Evolutionary conservation across 805 yeast genomes (phyloP).

Genomic region (Clavispora phyllophila): DNA sequence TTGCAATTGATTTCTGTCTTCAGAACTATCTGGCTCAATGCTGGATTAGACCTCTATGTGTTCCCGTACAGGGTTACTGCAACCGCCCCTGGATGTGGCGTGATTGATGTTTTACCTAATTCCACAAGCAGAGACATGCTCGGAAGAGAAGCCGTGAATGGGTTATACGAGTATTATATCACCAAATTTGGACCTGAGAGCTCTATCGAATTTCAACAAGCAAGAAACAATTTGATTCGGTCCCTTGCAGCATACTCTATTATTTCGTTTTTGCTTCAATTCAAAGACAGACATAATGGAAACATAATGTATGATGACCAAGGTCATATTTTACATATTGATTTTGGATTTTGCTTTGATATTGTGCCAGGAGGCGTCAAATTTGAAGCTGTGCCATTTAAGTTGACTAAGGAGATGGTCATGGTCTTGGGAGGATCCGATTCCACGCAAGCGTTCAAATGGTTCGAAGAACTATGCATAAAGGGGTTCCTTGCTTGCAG

Average conservation of each 20-base stretch:
- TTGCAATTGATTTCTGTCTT: slow-evolving; percentile 87
- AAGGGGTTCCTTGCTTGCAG: slow-evolving; percentile 87
- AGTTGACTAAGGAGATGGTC: slow-evolving; percentile 93
- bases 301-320: slow-evolving; percentile 93
- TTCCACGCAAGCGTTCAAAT: slow-evolving; percentile 77
- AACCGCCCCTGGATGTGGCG: slow-evolving; percentile 99
- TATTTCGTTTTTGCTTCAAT: slow-evolving; percentile 83
- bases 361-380: slow-evolving; percentile 98
- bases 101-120: slow-evolving; percentile 94
- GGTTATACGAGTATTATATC: slow-evolving; percentile 84
- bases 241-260: slow-evolving; percentile 93
- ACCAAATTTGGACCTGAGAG: slow-evolving; percentile 94
- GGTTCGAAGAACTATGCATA: slow-evolving; percentile 94
- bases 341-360: slow-evolving; percentile 97
- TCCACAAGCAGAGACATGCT: slow-evolving; percentile 96
- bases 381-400: slow-evolving; percentile 97
- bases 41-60: slow-evolving; percentile 86
- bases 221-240: slow-evolving; percentile 87
- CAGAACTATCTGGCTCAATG: slow-evolving; percentile 81
- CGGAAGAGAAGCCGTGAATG: slow-evolving; percentile 98
- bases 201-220: slow-evolving; percentile 82
- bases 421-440: slow-evolving; percentile 90
- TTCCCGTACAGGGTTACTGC: slow-evolving; percentile 96
- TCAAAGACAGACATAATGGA: slow-evolving; percentile 98
- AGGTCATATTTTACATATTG: slow-evolving; percentile 94